phyloP scores from a whole-genome alignment of 2,329 filamentous ascomycete genomes.

The Trichoderma hamatum region DNA sequence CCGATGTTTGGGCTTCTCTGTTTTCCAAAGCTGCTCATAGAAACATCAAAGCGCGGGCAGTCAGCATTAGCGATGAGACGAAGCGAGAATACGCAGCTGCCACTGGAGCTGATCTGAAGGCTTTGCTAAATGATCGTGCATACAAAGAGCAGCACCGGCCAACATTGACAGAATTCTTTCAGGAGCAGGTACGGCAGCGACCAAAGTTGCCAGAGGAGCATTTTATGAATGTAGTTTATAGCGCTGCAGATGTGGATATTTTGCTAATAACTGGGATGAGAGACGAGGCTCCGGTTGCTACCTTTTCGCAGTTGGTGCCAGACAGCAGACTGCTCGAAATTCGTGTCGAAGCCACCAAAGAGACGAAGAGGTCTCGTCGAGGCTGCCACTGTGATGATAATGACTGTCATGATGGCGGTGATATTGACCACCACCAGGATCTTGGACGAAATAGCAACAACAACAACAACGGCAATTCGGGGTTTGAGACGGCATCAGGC shows the following conservation, averaged over 20 bases:
- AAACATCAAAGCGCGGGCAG: slow-evolving; percentile 43
- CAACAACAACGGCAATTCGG: slow-evolving; percentile 18
- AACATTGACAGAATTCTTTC: slow-evolving; percentile 56
- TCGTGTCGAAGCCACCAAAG: slow-evolving; percentile 46
- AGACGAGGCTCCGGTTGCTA: slow-evolving; percentile 59
- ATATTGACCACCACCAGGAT: slow-evolving; percentile 6
- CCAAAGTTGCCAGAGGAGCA: slow-evolving; percentile 54
- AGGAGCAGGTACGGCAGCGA: slow-evolving; percentile 46
- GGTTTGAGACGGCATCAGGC: slow-evolving; percentile 30
- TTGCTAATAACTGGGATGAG: slow-evolving; percentile 66
- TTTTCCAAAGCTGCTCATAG: slow-evolving; percentile 38
- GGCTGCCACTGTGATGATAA: slow-evolving; percentile 26
- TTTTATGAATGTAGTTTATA: slow-evolving; percentile 51
- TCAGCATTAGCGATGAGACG: slow-evolving; percentile 61
- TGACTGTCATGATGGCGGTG: background rate
- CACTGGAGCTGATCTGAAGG: slow-evolving; percentile 50
- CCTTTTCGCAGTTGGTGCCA: slow-evolving; percentile 58
- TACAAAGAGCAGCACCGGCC: slow-evolving; percentile 65
- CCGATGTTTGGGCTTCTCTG: slow-evolving; percentile 52
- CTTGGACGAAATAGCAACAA: slow-evolving; percentile 10
- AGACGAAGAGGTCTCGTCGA: slow-evolving; percentile 44
- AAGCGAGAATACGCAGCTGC: slow-evolving; percentile 59
- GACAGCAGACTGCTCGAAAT: slow-evolving; percentile 58
- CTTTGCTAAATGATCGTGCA: slow-evolving; percentile 54
- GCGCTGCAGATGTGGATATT: slow-evolving; percentile 51